A percentile compares a stretch with the other conserved stretches of the same genome.
Evolutionary conservation across 805 yeast genomes (phyloP).

Genomic region (Naumovozyma castellii): DNA sequence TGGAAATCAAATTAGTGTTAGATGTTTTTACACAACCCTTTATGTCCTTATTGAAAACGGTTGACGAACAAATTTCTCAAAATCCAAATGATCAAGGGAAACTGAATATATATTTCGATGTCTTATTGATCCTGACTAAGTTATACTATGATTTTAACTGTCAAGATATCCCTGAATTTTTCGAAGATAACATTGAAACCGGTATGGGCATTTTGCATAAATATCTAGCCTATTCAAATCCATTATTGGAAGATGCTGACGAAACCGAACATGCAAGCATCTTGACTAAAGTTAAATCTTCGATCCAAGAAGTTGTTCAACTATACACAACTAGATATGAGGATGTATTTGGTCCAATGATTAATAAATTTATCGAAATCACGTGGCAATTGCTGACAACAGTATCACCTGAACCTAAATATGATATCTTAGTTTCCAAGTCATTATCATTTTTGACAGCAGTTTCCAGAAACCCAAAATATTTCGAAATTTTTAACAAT

Average conservation of each 20-base stretch:
- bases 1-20: conserved; percentile 80
- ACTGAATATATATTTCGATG: conserved; percentile 54
- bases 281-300: conserved; percentile 63
- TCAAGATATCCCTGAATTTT: conserved; percentile 96
- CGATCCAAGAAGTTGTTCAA: conserved; percentile 76
- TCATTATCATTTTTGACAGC: conserved; percentile 75
- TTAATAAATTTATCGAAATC: conserved; percentile 68
- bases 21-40: conserved; percentile 78
- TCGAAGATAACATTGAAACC: conserved; percentile 73
- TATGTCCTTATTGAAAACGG: conserved; percentile 52
- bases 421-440: conserved; percentile 75
- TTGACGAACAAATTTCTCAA: conserved; percentile 54
- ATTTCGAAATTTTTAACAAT: conserved; percentile 52
- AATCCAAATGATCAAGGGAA: conserved; percentile 39
- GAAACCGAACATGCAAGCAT: conserved; percentile 59
- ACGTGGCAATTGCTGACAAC: conserved; percentile 69
- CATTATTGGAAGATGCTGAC: conserved; percentile 43
- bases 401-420: conserved; percentile 61
- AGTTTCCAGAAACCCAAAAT: conserved; percentile 61
- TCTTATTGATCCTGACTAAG: conserved; percentile 60
- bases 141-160: conserved; percentile 90
- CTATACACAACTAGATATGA: conserved; percentile 85
- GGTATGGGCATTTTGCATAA: conserved; percentile 80
- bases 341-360: conserved; percentile 76
- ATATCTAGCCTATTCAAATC: conserved; percentile 56